These are phyloP conservation scores for Cyclaneusma minus DNA, from an alignment of 2,329 filamentous ascomycete genomes.

Conservation along the genomic window DNA sequence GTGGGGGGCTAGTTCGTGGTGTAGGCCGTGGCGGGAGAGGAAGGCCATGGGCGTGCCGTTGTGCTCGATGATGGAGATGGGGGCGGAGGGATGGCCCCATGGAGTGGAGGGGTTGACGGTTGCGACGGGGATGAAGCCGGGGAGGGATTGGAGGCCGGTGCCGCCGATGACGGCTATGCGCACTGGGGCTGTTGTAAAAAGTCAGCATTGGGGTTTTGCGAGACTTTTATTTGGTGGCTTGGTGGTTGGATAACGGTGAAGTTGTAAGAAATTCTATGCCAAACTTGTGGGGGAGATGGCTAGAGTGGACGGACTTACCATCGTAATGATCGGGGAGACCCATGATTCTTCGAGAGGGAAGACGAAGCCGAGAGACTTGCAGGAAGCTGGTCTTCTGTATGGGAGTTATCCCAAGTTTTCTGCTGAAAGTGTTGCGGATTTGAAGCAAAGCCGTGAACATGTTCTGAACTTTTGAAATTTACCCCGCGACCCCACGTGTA, in stretches of 20 bases:
- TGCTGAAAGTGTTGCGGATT: too few species aligned
- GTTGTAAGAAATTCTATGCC: too few species aligned
- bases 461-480: too few species aligned
- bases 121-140: constrained; percentile 74
- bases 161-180: constrained; percentile 85
- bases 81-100: constrained; percentile 66
- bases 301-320: constrained; percentile 6
- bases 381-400: too few species aligned
- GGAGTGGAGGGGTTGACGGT: constrained; percentile 64
- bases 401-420: too few species aligned
- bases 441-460: too few species aligned
- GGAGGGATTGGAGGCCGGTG: constrained; percentile 78
- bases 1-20: constrained; percentile 84
- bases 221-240: too few species aligned
- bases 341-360: too few species aligned
- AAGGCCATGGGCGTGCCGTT: constrained; percentile 73
- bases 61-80: constrained; percentile 81
- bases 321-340: constrained; percentile 13
- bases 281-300: constrained; percentile 1
- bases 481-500: too few species aligned
- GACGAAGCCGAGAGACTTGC: too few species aligned
- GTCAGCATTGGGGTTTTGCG: constrained; percentile 2
- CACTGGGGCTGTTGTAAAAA: constrained; percentile 38
- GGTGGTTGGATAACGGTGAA: constrained; percentile 2
- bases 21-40: constrained; percentile 75